Conservation (phyloP, 345 rosid genomes). For the Crucihimalaya himalaica region DNA sequence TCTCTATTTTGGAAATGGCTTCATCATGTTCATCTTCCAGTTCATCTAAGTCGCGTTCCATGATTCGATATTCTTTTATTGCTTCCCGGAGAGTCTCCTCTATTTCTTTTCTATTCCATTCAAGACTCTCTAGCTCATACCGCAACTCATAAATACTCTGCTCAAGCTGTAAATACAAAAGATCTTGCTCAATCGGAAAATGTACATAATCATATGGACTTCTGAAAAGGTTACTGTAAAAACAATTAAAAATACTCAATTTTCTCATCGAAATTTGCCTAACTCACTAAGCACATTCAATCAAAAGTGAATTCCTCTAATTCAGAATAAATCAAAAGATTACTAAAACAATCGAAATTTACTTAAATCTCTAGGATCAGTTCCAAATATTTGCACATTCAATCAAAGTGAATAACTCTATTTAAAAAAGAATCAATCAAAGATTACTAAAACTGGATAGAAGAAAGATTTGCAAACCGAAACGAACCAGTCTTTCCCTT, state of each 20-base stretch:
- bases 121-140: conserved; percentile 57
- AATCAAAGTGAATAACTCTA: neutral
- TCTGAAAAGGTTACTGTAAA: neutral
- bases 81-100: conserved; percentile 54
- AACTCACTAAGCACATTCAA: too few species aligned
- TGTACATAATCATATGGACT: neutral
- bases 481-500: conserved; percentile 71
- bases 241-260: neutral
- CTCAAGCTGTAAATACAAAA: conserved; percentile 63
- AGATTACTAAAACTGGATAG: neutral
- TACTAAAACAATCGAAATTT: neutral
- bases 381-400: neutral
- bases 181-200: neutral
- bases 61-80: conserved; percentile 49
- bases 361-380: neutral
- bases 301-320: too few species aligned
- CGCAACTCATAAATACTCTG: conserved; percentile 49
- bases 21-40: conserved; percentile 69
- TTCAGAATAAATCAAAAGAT: neutral
- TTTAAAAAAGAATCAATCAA: neutral
- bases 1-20: conserved; percentile 55
- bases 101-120: conserved; percentile 58
- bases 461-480: neutral
- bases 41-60: conserved; percentile 61
- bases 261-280: neutral